Base-by-base conservation (phyloP, 768 basidiomycete species). In the Scleroderma citrinum region DNA sequence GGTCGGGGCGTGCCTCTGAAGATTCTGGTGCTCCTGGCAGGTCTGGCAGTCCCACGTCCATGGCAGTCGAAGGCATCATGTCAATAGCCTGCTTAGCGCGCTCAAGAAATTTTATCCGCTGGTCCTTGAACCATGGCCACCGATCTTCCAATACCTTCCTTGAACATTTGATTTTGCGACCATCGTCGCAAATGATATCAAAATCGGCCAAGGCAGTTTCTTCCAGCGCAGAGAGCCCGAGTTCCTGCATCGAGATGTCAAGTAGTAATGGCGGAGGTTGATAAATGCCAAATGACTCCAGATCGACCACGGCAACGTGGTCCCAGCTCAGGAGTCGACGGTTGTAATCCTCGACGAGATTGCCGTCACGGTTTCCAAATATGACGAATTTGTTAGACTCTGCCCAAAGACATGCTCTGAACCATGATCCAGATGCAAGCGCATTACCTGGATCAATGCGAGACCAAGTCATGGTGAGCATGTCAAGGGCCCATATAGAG, bases 221-320 rank as follows among this genome's bases (percentile, higher is more conserved):
- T 61, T 93, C 91, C 16, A 97, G 73, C 42, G 86, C 83, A 13
- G 82, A 78, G 21, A 98, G 76, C 13, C 92, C 93, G 46, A 94
- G 74, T 62, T 89, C 83, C 63, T 94, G 91, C 76, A 89, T 84
- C 1, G 77, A 75, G 24, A 85, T 69, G 52, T 84, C 81, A 38
- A 84, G 73, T 53, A 72, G 81, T 36, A 78, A 74, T 3, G 75
- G 64, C 0, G 93, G 92, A 0, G 92, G 87, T 56, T 90, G 87
- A 62, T 98, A 98, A 54, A 99, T 92, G 1, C 95, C 95, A 59
- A 93, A 95, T 0, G 94, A 87, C 67, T 97, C 94, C 21, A 96
- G 73, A 60, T 94, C 91, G 49, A 95, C 83, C 48, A 88, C 83
- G 5, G 89, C 89, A 46, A 94, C 82, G 60, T 97, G 88, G 59